Evolutionary conservation across 441 rosid species (phyloP).

Genomic region (Geranium incanum): DNA sequence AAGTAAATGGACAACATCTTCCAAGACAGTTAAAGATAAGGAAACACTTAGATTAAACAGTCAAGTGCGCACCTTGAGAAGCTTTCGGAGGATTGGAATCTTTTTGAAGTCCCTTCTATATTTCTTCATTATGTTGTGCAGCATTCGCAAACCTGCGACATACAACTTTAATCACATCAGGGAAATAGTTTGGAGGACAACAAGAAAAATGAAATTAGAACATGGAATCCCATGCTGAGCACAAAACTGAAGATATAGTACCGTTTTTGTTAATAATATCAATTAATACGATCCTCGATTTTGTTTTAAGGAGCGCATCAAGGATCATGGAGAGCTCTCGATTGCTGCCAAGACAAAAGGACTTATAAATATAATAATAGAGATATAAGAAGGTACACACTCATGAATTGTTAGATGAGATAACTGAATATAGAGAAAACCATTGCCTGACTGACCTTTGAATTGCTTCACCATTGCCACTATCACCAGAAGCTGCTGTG

Average conservation of each 20-base stretch:
- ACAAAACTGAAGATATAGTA: constrained; percentile 30
- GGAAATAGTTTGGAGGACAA: neutral
- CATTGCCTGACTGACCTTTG: constrained; percentile 49
- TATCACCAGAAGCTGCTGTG: constrained; percentile 83
- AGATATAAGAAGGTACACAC: neutral
- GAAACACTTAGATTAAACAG: constrained; percentile 2
- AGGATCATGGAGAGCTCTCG: constrained; percentile 98
- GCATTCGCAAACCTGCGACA: constrained; percentile 81
- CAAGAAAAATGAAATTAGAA: neutral
- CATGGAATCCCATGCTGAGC: constrained; percentile 11
- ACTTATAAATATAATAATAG: neutral
- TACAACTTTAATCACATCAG: constrained; percentile 19
- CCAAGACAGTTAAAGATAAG: neutral
- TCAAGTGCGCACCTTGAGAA: constrained; percentile 62
- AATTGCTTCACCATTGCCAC: constrained; percentile 77
- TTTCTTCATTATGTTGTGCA: constrained; percentile 91
- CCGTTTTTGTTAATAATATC: constrained; percentile 94
- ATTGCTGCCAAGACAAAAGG: constrained; percentile 53
- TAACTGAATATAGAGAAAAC: constrained; percentile 4
- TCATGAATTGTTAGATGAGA: neutral
- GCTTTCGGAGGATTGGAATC: constrained; percentile 94
- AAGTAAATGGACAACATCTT: too few species aligned
- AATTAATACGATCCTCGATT: constrained; percentile 61
- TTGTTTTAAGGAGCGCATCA: constrained; percentile 92
- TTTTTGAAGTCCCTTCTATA: constrained; percentile 82